Percentiles rank a stretch among this genome's conserved stretches.
phyloP scores from a whole-genome alignment of 306 rosid species.

The Dalbergia cochinchinensis region DNA sequence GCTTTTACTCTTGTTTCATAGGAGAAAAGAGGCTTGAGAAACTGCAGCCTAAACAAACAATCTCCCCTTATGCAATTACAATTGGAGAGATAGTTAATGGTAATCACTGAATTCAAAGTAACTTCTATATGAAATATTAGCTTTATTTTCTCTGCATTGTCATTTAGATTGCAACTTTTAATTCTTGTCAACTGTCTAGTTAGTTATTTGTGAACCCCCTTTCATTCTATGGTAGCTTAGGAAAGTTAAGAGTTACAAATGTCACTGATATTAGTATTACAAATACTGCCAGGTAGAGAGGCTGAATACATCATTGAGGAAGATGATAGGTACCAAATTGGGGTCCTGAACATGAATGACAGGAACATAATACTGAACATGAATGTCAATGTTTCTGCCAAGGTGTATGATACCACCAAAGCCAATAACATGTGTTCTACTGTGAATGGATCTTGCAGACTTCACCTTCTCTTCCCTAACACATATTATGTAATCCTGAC shows the following conservation, averaged over 20 bases:
- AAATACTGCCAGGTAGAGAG: constrained; percentile 54
- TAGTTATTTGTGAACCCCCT: too few species aligned
- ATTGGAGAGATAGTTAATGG: constrained; percentile 46
- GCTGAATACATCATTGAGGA: constrained; percentile 65
- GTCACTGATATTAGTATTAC: background rate
- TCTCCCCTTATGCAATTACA: constrained; percentile 22
- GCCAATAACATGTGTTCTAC: constrained; percentile 68
- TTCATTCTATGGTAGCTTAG: background rate
- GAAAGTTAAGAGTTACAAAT: background rate
- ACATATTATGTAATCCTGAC: background rate
- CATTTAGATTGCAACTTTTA: too few species aligned
- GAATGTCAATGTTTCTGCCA: constrained; percentile 64
- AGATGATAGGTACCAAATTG: constrained; percentile 69
- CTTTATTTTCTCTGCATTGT: too few species aligned
- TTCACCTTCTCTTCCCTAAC: constrained; percentile 60
- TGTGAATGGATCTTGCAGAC: constrained; percentile 59
- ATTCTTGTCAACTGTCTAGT: too few species aligned
- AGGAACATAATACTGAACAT: constrained; percentile 57
- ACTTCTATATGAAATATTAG: too few species aligned
- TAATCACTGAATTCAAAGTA: constrained; percentile 33
- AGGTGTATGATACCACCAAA: constrained; percentile 65
- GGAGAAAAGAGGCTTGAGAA: constrained; percentile 55
- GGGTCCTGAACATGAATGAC: constrained; percentile 59
- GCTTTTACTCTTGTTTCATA: constrained; percentile 38
- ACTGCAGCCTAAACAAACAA: constrained; percentile 46